Evolutionary conservation across 352 stramenopile species (phyloP), one percentile per base, ranked within the genome.

Genomic region (Paralagenidium karlingii): DNA sequence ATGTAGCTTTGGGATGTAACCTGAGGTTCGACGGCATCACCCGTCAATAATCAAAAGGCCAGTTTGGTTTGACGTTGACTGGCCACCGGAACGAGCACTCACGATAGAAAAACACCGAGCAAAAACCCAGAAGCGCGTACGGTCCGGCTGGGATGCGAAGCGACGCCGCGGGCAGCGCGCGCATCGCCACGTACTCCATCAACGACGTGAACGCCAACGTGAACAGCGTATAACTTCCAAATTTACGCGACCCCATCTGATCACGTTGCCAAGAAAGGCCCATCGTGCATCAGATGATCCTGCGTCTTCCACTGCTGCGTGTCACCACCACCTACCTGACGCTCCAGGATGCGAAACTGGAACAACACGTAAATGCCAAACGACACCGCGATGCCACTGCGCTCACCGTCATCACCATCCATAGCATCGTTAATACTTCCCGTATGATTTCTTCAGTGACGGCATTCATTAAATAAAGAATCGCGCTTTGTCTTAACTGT

Each of bases 351-450:
- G 32, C 78, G 73, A 53, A 82, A 89, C 60, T 88, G 73, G 60
- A 87, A 92, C 43, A 92, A 63, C 33, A 79, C 55, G 41, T 92
- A 92, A 30, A 92, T 59, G 6, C 78, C 78, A 36, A 92, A 63
- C 1, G 75, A 79, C 26, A 76, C 75, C 0, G 71, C 73, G 18
- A 92, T 48, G 7, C 78, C 78, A 62, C 78, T 89, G 24, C 9
- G 31, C 15, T 10, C 24, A 45, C 13, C 36, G 9, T 24, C 12
- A 34, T 21, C 40, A 32, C 19, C 13, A 27, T 24, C 11, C 15
- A 43, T 18, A 38, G 2, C 16, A 40, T 39, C 46, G 56, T 27
- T 46, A 38, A 50, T 38, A 32, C 40, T 7, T 0, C 12, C 11
- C 7, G 34, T 29, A 40, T 29, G 20, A 25, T 20, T 15, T 34